phyloP scores from a whole-genome alignment of 768 basidiomycete species.

The Naematelia encephala region DNA sequence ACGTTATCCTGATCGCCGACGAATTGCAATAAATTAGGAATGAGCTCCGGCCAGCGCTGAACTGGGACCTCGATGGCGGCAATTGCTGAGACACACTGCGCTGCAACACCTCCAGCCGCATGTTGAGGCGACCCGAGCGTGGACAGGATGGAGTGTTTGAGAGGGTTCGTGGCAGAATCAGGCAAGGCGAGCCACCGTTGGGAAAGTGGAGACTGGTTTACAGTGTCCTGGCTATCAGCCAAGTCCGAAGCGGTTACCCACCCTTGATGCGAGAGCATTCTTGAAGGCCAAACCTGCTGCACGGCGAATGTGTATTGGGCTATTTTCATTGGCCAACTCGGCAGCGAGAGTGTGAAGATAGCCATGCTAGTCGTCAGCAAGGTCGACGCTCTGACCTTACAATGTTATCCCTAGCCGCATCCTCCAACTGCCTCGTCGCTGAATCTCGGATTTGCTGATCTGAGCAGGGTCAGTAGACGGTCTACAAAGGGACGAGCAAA shows the following conservation, averaged over 20 bases:
- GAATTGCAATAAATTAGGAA: conserved; percentile 81
- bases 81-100: conserved; percentile 90
- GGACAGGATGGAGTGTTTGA: conserved; percentile 81
- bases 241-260: conserved; percentile 54
- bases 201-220: conserved; percentile 71
- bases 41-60: conserved; percentile 83
- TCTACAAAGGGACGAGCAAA: conserved; percentile 15
- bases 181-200: conserved; percentile 78
- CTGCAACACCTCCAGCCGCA: conserved; percentile 80
- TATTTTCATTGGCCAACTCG: conserved; percentile 74
- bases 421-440: conserved; percentile 86
- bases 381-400: conserved; percentile 56
- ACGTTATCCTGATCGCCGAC: conserved; percentile 71
- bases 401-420: conserved; percentile 80
- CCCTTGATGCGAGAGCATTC: conserved; percentile 85
- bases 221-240: conserved; percentile 59
- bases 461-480: conserved; percentile 44
- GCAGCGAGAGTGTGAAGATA: conserved; percentile 88
- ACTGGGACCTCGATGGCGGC: conserved; percentile 87
- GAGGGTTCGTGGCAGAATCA: conserved; percentile 65
- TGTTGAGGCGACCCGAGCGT: conserved; percentile 69
- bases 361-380: conserved; percentile 60
- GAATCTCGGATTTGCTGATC: conserved; percentile 86
- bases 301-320: conserved; percentile 72
- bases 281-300: conserved; percentile 97